Evolutionary conservation across 495 filamentous ascomycete species (phyloP).

Genomic region (Bacidia rubella): DNA sequence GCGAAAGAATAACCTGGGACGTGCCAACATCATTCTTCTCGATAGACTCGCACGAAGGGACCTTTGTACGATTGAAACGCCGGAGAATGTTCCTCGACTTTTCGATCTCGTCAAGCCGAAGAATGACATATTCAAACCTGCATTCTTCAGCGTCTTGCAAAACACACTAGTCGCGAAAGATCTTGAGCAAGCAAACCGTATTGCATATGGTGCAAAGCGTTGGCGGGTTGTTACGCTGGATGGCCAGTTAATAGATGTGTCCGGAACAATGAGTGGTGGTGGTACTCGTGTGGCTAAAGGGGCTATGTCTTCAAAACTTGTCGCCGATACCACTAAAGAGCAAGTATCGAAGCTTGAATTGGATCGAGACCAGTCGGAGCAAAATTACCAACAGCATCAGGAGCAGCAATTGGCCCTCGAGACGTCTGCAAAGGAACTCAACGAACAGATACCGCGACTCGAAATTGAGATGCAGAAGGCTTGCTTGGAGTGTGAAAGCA

Average conservation of each 20-base stretch:
- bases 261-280: constrained; percentile 96
- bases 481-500: constrained; percentile 74
- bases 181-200: constrained; percentile 83
- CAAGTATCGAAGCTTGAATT: constrained; percentile 74
- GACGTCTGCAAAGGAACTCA: constrained; percentile 50
- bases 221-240: constrained; percentile 95
- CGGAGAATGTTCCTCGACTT: constrained; percentile 79
- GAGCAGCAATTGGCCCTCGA: constrained; percentile 69
- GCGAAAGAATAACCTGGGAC: constrained; percentile 92
- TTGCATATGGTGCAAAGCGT: constrained; percentile 80
- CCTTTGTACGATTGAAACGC: constrained; percentile 65
- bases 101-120: constrained; percentile 90
- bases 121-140: constrained; percentile 72
- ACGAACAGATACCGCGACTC: constrained; percentile 69
- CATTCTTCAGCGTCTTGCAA: constrained; percentile 85
- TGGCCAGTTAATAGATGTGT: constrained; percentile 91
- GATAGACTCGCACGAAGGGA: constrained; percentile 70
- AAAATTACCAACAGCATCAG: constrained; percentile 65
- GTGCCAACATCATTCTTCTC: constrained; percentile 91
- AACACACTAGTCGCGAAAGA: constrained; percentile 91
- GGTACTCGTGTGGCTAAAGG: constrained; percentile 78
- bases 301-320: constrained; percentile 89
- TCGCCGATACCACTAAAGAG: constrained; percentile 70
- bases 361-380: constrained; percentile 74
- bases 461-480: constrained; percentile 91